Evolutionary conservation across 768 basidiomycete genomes (phyloP).

Genomic region (Pulveroboletus sp.): DNA sequence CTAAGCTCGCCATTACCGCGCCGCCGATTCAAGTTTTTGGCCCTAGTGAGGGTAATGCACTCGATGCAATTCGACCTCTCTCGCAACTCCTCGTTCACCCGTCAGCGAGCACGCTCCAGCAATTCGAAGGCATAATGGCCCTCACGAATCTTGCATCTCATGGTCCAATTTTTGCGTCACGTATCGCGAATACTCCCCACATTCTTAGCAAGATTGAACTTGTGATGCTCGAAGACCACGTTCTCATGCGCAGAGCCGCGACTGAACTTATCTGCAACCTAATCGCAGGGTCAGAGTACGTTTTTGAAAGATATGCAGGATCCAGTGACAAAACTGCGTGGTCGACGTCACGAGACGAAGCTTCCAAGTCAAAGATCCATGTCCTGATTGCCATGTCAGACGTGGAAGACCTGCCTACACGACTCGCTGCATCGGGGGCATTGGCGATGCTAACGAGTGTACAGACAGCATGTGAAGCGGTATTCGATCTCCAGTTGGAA

Average conservation of each 20-base stretch:
- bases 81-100: conserved; percentile 66
- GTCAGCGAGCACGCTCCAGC: conserved; percentile 68
- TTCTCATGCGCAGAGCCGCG: conserved; percentile 78
- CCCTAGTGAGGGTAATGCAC: conserved; percentile 66
- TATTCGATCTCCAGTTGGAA: conserved; percentile 64
- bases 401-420: conserved; percentile 79
- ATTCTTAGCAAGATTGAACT: conserved; percentile 65
- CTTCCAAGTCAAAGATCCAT: conserved; percentile 61
- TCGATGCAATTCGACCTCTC: conserved; percentile 83
- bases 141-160: conserved; percentile 91
- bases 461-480: conserved; percentile 50
- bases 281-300: conserved; percentile 65
- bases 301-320: conserved; percentile 70
- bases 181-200: conserved; percentile 59
- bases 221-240: conserved; percentile 77
- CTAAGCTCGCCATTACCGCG: conserved; percentile 89
- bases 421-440: conserved; percentile 87
- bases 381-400: conserved; percentile 82
- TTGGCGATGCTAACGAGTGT: conserved; percentile 74
- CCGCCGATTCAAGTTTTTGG: conserved; percentile 91
- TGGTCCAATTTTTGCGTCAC: conserved; percentile 55
- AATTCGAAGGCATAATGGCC: conserved; percentile 93
- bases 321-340: conserved; percentile 26
- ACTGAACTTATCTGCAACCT: conserved; percentile 93
- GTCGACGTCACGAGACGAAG: conserved; percentile 38